A percentile compares a stretch with the other conserved stretches of the same genome.
phyloP scores from a whole-genome alignment of 192 early-diverging fungal genomes.

The Entomortierella beljakovae region DNA sequence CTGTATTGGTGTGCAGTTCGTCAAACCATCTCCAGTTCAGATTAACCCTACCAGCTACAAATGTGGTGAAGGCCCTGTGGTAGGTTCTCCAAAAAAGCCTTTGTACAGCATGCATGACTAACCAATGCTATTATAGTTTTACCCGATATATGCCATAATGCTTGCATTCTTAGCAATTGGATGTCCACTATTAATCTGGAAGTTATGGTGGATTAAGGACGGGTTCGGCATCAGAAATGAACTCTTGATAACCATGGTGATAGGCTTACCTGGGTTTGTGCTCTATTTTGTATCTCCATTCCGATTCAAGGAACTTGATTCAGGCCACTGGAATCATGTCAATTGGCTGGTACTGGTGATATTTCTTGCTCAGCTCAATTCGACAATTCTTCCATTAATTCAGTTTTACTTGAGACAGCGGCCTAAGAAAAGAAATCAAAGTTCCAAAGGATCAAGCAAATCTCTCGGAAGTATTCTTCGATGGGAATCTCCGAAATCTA shows the following conservation, averaged over 20 bases:
- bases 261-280: conserved; percentile 38
- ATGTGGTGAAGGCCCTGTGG: conserved; percentile 45
- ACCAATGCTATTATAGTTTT: conserved; percentile 29
- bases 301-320: conserved; percentile 30
- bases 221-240: conserved; percentile 52
- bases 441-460: background rate
- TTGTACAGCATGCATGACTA: no score
- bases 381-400: conserved; percentile 33
- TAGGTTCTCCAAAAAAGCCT: no score
- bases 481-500: conserved; percentile 28
- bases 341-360: conserved; percentile 44
- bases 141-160: conserved; percentile 41
- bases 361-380: conserved; percentile 43
- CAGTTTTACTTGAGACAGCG: conserved; percentile 32
- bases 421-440: conserved; percentile 16
- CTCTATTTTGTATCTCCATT: conserved; percentile 48
- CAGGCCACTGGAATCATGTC: conserved; percentile 46
- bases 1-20: conserved; percentile 46
- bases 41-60: conserved; percentile 35
- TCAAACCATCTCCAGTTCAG: conserved; percentile 45
- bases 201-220: conserved; percentile 53
- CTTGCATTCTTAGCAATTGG: conserved; percentile 30
- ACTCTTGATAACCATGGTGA: conserved; percentile 40
- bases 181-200: conserved; percentile 32
- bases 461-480: conserved; percentile 26